Evolutionary conservation across 1,284 basidiomycete species (phyloP), one percentile per base, ranked within the genome.

Genomic region (Pisolithus thermaeus): DNA sequence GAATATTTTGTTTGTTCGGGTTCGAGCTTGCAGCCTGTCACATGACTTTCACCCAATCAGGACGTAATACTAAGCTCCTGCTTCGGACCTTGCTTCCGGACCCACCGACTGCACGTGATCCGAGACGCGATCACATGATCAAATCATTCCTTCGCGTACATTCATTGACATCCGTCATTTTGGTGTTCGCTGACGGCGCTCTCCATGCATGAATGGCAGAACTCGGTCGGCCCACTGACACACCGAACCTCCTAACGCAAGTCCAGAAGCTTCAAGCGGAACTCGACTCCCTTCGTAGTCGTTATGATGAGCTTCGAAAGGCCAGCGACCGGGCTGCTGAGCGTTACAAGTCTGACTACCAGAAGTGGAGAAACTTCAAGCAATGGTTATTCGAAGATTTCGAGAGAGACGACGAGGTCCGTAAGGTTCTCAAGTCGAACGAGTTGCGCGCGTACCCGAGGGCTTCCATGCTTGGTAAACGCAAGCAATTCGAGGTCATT

Each of bases 291-390:
- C 66, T 81, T 0, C 60, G 70, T 52, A 57, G 53, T 35, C 69
- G 70, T 4, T 78, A 77, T 51, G 73, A 78, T 48, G 67, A 63
- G 1, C 65, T 78, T 5, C 54, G 68, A 3, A 64, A 66, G 37
- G 66, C 66, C 27, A 70, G 72, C 44, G 63, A 68, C 40, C 69
- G 73, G 1, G 72, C 74, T 6, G 65, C 71, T n/a, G 70, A 65
- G 23, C 70, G 69, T 32, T 80, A 78, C 63, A 74, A 74, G 57
- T 54, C 60, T 11, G 76, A 81, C 57, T 78, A 72, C 60, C 70
- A 69, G 53, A 76, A 73, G 53, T 83, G 78, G 78, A 65, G 67
- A 41, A 59, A 58, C 14, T 72, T 80, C 56, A 74, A 73, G 43
- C 56, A 62, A 22, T 79, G 72, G 73, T 54, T 79, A 4, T 69